phyloP scores from a whole-genome alignment of 1,139 yeast genomes.

The Sugiyamaella neomexicana region DNA sequence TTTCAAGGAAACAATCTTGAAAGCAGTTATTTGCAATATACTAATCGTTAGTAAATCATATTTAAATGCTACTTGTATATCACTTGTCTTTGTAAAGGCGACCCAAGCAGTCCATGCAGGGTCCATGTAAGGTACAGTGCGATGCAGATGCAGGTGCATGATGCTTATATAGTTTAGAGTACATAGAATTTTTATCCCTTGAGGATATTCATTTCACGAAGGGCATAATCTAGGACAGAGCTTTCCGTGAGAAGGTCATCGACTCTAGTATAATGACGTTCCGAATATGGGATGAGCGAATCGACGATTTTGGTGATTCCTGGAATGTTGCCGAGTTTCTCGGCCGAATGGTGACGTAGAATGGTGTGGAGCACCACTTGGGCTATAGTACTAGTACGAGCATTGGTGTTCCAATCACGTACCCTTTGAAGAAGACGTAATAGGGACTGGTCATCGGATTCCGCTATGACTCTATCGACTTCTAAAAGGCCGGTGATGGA shows the following conservation, averaged over 20 bases:
- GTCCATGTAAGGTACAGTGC: background rate
- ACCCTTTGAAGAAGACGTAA: constrained; percentile 64
- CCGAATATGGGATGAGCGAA: constrained; percentile 77
- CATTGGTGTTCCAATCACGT: constrained; percentile 94
- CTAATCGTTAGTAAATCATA: too few species aligned
- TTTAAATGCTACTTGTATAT: too few species aligned
- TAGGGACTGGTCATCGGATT: constrained; percentile 61
- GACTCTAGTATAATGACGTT: constrained; percentile 74
- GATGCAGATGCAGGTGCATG: too few species aligned
- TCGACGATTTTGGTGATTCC: constrained; percentile 71
- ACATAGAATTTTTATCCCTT: constrained; percentile 9
- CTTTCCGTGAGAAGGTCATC: constrained; percentile 84
- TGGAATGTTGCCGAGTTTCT: constrained; percentile 60
- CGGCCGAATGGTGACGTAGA: constrained; percentile 52
- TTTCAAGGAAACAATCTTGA: too few species aligned
- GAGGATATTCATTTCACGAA: constrained; percentile 52
- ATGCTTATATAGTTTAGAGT: constrained; percentile 3
- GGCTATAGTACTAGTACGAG: constrained; percentile 73
- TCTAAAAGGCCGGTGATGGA: constrained; percentile 56
- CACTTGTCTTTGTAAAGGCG: too few species aligned
- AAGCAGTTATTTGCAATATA: too few species aligned
- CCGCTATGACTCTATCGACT: constrained; percentile 64
- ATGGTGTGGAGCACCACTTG: constrained; percentile 72
- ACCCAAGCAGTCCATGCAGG: too few species aligned
- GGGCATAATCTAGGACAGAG: constrained; percentile 78